Evolutionary conservation across 2,329 filamentous ascomycete genomes (phyloP).

Genomic region (Curvularia eragrostidis): DNA sequence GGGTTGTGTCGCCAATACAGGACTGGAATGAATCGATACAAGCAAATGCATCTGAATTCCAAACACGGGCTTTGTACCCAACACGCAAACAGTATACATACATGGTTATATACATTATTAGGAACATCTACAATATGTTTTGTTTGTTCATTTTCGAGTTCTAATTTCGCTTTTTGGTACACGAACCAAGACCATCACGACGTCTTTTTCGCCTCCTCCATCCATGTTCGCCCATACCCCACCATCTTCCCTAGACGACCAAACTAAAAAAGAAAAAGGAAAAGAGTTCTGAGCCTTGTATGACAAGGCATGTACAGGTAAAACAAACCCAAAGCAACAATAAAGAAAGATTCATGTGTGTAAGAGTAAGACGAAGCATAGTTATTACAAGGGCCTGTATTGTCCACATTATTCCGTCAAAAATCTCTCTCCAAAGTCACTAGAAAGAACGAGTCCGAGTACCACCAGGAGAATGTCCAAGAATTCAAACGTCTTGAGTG

Average conservation of each 20-base stretch:
- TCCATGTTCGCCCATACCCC: neutral
- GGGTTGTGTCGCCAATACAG: neutral
- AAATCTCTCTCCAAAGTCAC: slow-evolving; percentile 2
- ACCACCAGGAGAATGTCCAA: neutral
- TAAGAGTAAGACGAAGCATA: slow-evolving; percentile 7
- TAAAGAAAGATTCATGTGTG: neutral
- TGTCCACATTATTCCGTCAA: slow-evolving; percentile 13
- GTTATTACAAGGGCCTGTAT: slow-evolving; percentile 16
- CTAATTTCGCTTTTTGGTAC: neutral
- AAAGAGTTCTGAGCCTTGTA: neutral
- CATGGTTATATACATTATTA: neutral
- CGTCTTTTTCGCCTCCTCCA: neutral
- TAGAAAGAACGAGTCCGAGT: slow-evolving; percentile 1
- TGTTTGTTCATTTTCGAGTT: neutral
- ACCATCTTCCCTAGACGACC: neutral
- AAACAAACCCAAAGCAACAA: neutral
- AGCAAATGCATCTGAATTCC: neutral
- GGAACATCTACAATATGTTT: neutral
- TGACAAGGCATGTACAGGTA: neutral
- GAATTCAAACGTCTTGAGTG: neutral
- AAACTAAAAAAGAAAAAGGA: slow-evolving; percentile 4
- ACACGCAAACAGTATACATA: neutral
- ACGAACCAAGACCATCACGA: neutral
- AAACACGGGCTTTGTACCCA: neutral
- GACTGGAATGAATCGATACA: neutral